Evolutionary conservation across 176 grass and related monocot genomes (phyloP).

Genomic region (Oryza glumipatula): DNA sequence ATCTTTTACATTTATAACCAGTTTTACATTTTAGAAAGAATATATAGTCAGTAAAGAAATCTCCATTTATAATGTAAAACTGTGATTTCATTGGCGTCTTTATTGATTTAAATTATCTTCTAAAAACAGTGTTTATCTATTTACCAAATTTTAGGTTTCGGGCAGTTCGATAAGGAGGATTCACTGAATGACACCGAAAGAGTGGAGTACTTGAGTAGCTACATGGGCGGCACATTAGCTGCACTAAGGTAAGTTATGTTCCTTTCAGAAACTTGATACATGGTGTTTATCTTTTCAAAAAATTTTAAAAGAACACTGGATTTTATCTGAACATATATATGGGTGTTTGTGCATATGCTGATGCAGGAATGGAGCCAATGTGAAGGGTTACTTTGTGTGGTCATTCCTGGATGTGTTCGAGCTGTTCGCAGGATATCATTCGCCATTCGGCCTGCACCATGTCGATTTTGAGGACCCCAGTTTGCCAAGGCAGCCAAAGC

Average conservation of each 20-base stretch:
- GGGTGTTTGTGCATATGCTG: too few relatives aligned
- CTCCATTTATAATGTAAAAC: background rate
- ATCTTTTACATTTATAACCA: background rate
- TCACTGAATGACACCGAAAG: conserved; percentile 39
- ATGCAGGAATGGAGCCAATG: conserved; percentile 59
- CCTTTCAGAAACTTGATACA: background rate
- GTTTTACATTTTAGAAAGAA: too few relatives aligned
- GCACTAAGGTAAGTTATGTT: conserved; percentile 51
- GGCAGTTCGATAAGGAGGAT: background rate
- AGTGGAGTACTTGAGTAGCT: conserved; percentile 62
- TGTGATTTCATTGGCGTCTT: background rate
- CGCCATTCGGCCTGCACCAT: conserved; percentile 39
- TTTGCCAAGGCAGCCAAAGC: conserved; percentile 33
- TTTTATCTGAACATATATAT: too few relatives aligned
- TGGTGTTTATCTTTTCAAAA: too few relatives aligned
- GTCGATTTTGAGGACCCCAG: conserved; percentile 46
- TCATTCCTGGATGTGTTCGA: conserved; percentile 70
- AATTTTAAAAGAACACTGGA: too few relatives aligned
- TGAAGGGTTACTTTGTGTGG: conserved; percentile 78
- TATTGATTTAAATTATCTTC: background rate
- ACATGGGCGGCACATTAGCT: conserved; percentile 55
- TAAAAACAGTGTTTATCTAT: background rate
- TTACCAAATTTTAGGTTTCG: conserved; percentile 44
- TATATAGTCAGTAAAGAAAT: too few relatives aligned
- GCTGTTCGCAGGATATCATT: conserved; percentile 50